A percentile compares a stretch with the other conserved stretches of the same genome.
Conservation (phyloP, 1,284 basidiomycete species). For the Cutaneotrichosporon sp. region DNA sequence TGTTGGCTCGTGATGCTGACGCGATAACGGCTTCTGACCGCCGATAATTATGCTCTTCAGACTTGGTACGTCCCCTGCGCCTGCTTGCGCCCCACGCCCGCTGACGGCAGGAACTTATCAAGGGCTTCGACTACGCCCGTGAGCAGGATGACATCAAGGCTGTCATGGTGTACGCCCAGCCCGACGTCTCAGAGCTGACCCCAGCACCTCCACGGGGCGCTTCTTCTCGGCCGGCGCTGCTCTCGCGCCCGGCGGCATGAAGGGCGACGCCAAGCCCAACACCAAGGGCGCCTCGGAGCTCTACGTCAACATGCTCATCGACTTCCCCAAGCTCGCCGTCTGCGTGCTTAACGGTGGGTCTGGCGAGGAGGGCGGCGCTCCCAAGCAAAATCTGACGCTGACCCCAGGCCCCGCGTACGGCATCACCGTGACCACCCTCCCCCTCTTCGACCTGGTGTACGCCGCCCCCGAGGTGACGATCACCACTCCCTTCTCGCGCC, state of each 20-base stretch:
- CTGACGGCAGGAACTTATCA: constrained; percentile 21
- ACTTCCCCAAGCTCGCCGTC: constrained; percentile 26
- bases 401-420: constrained; percentile 24
- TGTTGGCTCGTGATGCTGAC: neutral
- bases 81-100: too few species aligned
- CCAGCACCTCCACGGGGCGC: constrained; percentile 21
- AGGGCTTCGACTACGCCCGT: constrained; percentile 24
- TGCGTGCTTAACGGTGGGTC: constrained; percentile 20
- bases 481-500: constrained; percentile 26
- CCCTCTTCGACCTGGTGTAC: constrained; percentile 27
- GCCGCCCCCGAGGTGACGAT: constrained; percentile 18
- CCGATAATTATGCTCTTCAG: neutral
- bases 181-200: neutral
- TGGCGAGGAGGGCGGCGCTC: neutral
- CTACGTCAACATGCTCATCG: constrained; percentile 24
- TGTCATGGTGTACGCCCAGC: constrained; percentile 21
- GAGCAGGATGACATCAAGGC: constrained; percentile 20
- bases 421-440: constrained; percentile 25
- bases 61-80: neutral
- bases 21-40: neutral
- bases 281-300: neutral
- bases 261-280: neutral
- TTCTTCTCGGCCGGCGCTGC: constrained; percentile 24
- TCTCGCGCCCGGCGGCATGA: constrained; percentile 17
- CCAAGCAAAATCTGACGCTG: constrained; percentile 1